Conservation (phyloP, 2,329 filamentous ascomycete species). For the Penicillium occitanis region DNA sequence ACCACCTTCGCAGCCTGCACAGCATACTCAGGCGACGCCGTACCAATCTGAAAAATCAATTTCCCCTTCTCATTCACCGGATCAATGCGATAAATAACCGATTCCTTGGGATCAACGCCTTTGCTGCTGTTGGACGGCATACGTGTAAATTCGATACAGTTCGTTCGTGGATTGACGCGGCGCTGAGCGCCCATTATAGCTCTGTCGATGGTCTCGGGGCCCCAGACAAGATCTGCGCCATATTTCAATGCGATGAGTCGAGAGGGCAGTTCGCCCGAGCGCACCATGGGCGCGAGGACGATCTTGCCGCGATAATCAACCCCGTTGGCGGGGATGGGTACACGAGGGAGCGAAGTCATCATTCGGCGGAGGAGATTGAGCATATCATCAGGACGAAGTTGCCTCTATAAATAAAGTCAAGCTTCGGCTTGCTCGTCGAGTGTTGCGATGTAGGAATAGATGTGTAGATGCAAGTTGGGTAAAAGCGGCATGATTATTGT, state of each 20-base stretch:
- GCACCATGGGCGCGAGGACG: constrained; percentile 95
- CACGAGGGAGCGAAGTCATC: constrained; percentile 58
- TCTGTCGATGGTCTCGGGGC: constrained; percentile 90
- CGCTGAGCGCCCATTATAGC: constrained; percentile 85
- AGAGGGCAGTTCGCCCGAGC: constrained; percentile 92
- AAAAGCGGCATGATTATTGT: constrained; percentile 1
- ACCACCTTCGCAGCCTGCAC: constrained; percentile 82
- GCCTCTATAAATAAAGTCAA: too few relatives aligned
- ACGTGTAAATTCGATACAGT: constrained; percentile 82
- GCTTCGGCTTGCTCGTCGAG: not conserved
- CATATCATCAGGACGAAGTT: constrained; percentile 32
- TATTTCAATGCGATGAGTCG: constrained; percentile 88
- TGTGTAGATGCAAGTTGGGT: not conserved
- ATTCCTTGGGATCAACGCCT: constrained; percentile 44
- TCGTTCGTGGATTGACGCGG: constrained; percentile 70
- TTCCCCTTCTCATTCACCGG: constrained; percentile 71
- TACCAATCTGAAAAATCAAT: constrained; percentile 91
- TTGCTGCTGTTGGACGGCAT: constrained; percentile 66
- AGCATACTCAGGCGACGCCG: constrained; percentile 75
- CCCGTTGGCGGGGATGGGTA: constrained; percentile 81
- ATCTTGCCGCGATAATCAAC: constrained; percentile 93
- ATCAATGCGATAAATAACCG: constrained; percentile 80
- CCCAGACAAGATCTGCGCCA: constrained; percentile 96
- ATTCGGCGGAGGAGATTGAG: constrained; percentile 53
- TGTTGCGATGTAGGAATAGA: not conserved